phyloP scores from a whole-genome alignment of 108 stramenopile species.

The Fistulifera solaris region DNA sequence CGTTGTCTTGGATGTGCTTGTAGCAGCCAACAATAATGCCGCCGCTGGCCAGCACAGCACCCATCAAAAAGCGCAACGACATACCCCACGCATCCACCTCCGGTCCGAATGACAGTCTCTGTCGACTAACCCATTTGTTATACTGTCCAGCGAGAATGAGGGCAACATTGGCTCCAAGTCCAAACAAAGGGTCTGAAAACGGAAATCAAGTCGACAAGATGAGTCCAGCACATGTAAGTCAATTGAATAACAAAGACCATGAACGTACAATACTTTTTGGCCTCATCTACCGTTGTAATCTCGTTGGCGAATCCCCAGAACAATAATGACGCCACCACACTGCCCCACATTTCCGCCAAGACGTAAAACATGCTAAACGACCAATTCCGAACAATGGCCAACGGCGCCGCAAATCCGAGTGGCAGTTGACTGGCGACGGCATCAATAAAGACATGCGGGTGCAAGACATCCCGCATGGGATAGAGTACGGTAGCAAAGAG shows the following conservation, averaged over 20 bases:
- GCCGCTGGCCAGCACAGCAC: slow-evolving; percentile 82
- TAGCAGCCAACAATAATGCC: slow-evolving; percentile 70
- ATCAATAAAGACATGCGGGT: slow-evolving; percentile 88
- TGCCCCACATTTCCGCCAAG: slow-evolving; percentile 98
- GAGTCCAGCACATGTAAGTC: slow-evolving; percentile 1
- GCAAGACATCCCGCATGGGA: slow-evolving; percentile 67
- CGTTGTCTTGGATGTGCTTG: slow-evolving; percentile 84
- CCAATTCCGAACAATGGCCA: slow-evolving; percentile 90
- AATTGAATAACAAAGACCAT: not conserved
- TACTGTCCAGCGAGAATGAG: slow-evolving; percentile 95
- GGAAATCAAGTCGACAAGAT: slow-evolving; percentile 1
- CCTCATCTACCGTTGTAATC: slow-evolving; percentile 92
- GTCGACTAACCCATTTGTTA: slow-evolving; percentile 79
- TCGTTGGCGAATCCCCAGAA: slow-evolving; percentile 99
- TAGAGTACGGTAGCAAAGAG: slow-evolving; percentile 84
- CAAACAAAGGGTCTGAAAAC: slow-evolving; percentile 85
- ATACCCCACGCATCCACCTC: slow-evolving; percentile 92
- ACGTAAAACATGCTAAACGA: slow-evolving; percentile 94
- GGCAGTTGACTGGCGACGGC: slow-evolving; percentile 54
- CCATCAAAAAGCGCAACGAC: slow-evolving; percentile 88
- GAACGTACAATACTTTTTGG: slow-evolving; percentile 91
- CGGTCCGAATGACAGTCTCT: slow-evolving; percentile 68
- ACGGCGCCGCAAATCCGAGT: slow-evolving; percentile 63
- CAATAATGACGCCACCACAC: slow-evolving; percentile 88
- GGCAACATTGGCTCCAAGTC: slow-evolving; percentile 92